phyloP scores from a whole-genome alignment of 495 filamentous ascomycete genomes.

The Neurospora sp. region DNA sequence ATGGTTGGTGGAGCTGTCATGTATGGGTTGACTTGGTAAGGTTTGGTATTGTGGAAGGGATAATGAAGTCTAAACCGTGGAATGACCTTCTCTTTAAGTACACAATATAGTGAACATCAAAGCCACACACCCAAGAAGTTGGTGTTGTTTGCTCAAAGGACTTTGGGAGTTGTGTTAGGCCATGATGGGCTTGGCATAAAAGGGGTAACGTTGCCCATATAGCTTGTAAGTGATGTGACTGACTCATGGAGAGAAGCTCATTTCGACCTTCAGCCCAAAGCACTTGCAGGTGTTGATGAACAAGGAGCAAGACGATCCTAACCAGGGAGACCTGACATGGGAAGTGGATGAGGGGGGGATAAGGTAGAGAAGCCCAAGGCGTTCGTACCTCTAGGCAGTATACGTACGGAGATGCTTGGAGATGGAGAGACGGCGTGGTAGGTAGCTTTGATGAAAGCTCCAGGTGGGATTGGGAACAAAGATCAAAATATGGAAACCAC shows the following conservation, averaged over 20 bases:
- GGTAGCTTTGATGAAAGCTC: background rate
- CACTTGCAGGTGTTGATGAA: background rate
- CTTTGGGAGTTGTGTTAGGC: background rate
- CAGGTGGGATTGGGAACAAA: background rate
- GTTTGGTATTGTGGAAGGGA: background rate
- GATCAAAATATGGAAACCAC: constrained; percentile 22
- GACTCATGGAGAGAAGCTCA: background rate
- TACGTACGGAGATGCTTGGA: background rate
- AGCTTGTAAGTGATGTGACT: background rate
- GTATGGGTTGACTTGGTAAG: background rate
- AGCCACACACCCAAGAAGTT: background rate
- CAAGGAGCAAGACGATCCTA: background rate
- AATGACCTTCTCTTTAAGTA: background rate
- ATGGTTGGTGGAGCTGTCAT: background rate
- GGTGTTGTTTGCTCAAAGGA: background rate
- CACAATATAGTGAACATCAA: background rate
- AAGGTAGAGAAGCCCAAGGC: background rate
- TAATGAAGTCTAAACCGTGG: background rate
- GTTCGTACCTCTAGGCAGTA: background rate
- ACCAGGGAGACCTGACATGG: background rate
- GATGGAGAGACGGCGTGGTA: background rate
- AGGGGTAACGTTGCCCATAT: background rate
- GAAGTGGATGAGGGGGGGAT: background rate
- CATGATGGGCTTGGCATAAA: background rate
- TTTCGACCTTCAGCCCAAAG: background rate